Percentiles rank a stretch among this genome's conserved stretches.
phyloP scores from a whole-genome alignment of 108 stramenopile species.

The Nitzschia sp. region DNA sequence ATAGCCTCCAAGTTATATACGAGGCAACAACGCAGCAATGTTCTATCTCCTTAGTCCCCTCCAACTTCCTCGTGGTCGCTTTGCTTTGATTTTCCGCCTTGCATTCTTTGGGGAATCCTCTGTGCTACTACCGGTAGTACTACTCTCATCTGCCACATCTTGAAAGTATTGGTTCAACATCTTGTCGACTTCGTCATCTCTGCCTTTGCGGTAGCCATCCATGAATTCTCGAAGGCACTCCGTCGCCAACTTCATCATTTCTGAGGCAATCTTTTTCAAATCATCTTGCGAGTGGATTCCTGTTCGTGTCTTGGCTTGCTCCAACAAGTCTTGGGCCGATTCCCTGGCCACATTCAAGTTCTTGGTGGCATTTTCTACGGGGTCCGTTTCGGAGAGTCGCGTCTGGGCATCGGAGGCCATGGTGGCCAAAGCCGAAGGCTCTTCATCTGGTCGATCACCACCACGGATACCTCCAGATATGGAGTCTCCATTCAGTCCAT shows the following conservation, averaged over 20 bases:
- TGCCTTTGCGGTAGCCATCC: constrained; percentile 79
- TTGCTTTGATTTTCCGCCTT: not conserved
- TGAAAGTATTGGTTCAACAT: constrained; percentile 83
- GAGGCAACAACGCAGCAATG: too few species aligned
- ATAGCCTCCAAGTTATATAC: too few species aligned
- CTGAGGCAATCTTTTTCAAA: constrained; percentile 48
- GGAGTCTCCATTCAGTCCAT: constrained; percentile 11
- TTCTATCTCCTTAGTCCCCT: too few species aligned
- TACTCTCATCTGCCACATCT: constrained; percentile 39
- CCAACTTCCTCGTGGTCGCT: not conserved
- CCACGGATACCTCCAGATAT: not conserved
- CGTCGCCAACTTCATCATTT: constrained; percentile 66
- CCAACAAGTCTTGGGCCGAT: constrained; percentile 45
- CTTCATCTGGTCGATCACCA: not conserved
- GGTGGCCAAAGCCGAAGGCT: not conserved
- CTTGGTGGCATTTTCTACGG: constrained; percentile 45
- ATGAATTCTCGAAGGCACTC: constrained; percentile 75
- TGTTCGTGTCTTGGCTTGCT: constrained; percentile 55
- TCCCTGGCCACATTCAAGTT: constrained; percentile 51
- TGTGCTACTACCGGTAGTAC: too few species aligned
- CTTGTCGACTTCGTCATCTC: constrained; percentile 81
- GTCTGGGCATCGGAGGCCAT: not conserved
- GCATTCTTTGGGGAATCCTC: not conserved
- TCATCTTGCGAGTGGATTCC: constrained; percentile 69
- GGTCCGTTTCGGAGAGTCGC: not conserved